Conservation (phyloP, 139 green algal genomes). For the Coelastrella sp. region DNA sequence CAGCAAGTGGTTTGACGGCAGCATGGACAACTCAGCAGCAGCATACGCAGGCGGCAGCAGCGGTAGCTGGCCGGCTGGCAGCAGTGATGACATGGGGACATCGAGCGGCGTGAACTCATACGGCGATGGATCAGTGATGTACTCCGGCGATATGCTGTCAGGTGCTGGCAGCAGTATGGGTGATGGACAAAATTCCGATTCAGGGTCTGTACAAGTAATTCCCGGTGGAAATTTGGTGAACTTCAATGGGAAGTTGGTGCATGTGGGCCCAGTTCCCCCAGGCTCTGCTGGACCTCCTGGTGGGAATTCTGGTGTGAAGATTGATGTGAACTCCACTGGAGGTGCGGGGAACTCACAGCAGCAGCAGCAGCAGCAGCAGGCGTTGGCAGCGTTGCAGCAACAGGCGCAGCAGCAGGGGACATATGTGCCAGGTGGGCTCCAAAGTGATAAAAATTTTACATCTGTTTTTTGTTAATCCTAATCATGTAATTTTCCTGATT, state of each 20-base stretch:
- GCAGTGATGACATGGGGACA: not conserved
- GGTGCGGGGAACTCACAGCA: not conserved
- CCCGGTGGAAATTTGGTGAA: conserved; percentile 2
- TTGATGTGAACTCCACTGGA: not conserved
- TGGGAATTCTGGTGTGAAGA: not conserved
- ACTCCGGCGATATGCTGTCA: too few species aligned
- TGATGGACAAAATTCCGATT: too few species aligned
- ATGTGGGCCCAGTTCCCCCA: conserved; percentile 10
- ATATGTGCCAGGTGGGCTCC: not conserved
- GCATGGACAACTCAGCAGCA: not conserved
- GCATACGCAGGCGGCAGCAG: not conserved
- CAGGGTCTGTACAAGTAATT: not conserved
- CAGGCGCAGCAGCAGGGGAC: not conserved
- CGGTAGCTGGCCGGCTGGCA: not conserved
- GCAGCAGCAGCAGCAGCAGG: conserved; percentile 11
- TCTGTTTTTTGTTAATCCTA: too few species aligned
- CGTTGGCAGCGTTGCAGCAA: not conserved
- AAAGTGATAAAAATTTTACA: not conserved
- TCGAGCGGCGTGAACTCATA: not conserved
- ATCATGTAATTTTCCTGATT: not conserved
- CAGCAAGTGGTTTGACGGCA: conserved; percentile 6
- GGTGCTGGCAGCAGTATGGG: too few species aligned
- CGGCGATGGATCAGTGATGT: not conserved
- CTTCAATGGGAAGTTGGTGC: conserved; percentile 21
- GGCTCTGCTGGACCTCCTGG: not conserved